phyloP scores from a whole-genome alignment of 768 basidiomycete species.

The Boletellus emodensis region DNA sequence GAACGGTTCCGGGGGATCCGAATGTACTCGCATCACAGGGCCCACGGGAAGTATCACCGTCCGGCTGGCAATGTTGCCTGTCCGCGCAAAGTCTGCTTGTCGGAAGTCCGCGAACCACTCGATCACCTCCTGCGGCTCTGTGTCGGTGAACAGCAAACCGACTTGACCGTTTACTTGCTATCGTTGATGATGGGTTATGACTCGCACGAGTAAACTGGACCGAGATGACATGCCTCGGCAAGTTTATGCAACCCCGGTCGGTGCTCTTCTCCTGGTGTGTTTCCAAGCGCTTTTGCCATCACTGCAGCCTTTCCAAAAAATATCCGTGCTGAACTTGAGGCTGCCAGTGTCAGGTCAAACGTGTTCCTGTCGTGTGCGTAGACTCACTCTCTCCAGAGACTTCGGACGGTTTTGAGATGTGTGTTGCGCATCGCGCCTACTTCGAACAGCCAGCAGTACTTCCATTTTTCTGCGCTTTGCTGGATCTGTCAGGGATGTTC shows the following conservation, averaged over 20 bases:
- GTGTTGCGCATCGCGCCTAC: conserved; percentile 96
- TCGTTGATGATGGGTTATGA: not conserved
- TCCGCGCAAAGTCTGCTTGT: conserved; percentile 87
- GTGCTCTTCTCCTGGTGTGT: conserved; percentile 83
- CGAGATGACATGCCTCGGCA: conserved; percentile 58
- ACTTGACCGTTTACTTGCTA: conserved; percentile 95
- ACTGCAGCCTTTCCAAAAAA: conserved; percentile 86
- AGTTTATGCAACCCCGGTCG: conserved; percentile 72
- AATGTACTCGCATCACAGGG: conserved; percentile 77
- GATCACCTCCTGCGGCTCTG: conserved; percentile 82
- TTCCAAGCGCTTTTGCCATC: conserved; percentile 94
- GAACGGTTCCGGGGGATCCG: conserved; percentile 83
- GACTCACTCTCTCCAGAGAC: conserved; percentile 87
- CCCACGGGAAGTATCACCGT: conserved; percentile 77
- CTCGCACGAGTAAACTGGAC: not conserved
- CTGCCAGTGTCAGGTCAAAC: conserved; percentile 12
- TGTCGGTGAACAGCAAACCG: conserved; percentile 89
- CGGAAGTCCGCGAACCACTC: conserved; percentile 94
- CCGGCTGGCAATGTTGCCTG: conserved; percentile 74
- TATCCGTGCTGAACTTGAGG: conserved; percentile 63
- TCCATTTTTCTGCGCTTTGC: conserved; percentile 82
- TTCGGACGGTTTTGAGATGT: conserved; percentile 89
- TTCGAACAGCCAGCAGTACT: conserved; percentile 93
- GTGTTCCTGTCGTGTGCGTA: not conserved
- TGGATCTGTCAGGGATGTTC: conserved; percentile 58